These are phyloP conservation scores for Nectriaceae sp. DNA, from an alignment of 2,329 filamentous ascomycete species.

Conservation along the genomic window DNA sequence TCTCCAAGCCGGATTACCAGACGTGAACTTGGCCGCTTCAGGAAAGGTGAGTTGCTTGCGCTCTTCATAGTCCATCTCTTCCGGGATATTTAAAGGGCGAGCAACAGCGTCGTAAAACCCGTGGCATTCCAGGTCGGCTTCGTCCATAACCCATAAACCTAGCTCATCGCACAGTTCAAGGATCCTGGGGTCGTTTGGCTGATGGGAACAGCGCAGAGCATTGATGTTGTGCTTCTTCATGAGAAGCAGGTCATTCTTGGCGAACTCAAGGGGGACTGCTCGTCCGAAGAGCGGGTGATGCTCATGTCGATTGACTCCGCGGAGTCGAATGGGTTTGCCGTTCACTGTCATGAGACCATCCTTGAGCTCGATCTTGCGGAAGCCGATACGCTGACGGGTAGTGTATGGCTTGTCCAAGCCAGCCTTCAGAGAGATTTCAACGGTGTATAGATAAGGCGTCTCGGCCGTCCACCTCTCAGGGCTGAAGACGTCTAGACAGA, in stretches of 20 bases:
- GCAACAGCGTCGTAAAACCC: constrained; percentile 54
- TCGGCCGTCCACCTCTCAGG: constrained; percentile 71
- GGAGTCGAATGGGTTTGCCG: constrained; percentile 59
- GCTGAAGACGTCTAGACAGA: constrained; percentile 47
- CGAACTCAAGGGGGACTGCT: constrained; percentile 62
- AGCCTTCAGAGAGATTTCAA: constrained; percentile 45
- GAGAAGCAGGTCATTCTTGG: constrained; percentile 61
- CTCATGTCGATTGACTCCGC: constrained; percentile 70
- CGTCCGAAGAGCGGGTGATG: constrained; percentile 67
- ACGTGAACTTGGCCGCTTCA: constrained; percentile 58
- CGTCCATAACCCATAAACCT: constrained; percentile 62
- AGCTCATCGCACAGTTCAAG: constrained; percentile 65
- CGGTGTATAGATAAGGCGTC: constrained; percentile 59
- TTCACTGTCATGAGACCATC: constrained; percentile 64
- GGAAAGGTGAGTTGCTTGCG: constrained; percentile 58
- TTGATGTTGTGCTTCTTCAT: constrained; percentile 77
- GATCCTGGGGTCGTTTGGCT: constrained; percentile 62
- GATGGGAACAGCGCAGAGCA: constrained; percentile 68
- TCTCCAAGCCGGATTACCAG: constrained; percentile 62
- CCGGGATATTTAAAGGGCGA: constrained; percentile 52
- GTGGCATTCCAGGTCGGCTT: constrained; percentile 55
- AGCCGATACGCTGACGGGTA: constrained; percentile 60
- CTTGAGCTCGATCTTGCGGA: constrained; percentile 64
- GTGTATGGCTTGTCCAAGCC: constrained; percentile 31
- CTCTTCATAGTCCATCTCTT: constrained; percentile 60